Evolutionary conservation across 2,329 filamentous ascomycete genomes (phyloP).

Genomic region (Penicillium italicum): DNA sequence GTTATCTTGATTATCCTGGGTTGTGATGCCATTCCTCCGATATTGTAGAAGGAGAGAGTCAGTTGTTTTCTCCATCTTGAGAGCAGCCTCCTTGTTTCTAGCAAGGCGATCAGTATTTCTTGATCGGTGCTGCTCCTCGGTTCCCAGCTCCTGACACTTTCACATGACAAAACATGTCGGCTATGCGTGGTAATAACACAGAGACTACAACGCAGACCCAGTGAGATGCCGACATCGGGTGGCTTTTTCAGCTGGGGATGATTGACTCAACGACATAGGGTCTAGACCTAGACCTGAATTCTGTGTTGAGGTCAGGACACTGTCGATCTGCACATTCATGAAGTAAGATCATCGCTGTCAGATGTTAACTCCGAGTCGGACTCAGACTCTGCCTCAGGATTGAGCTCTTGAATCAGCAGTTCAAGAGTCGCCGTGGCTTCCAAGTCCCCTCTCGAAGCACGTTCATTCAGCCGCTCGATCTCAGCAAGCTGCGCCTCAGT

Average conservation of each 20-base stretch:
- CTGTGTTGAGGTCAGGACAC: not conserved
- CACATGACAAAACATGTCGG: not conserved
- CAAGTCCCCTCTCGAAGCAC: conserved; percentile 36
- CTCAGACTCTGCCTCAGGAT: conserved; percentile 3
- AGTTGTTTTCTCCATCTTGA: not conserved
- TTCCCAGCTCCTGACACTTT: not conserved
- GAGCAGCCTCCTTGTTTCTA: not conserved
- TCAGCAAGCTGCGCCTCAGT: conserved; percentile 38
- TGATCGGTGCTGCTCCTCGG: not conserved
- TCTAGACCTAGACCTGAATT: not conserved
- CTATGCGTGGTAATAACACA: not conserved
- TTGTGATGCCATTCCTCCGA: not conserved
- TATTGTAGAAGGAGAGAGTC: not conserved
- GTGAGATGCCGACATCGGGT: not conserved
- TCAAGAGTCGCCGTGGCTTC: conserved; percentile 37
- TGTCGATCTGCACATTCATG: not conserved
- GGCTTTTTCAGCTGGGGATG: not conserved
- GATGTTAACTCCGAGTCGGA: not conserved
- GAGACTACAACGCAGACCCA: not conserved
- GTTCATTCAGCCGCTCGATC: conserved; percentile 37
- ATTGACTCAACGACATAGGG: not conserved
- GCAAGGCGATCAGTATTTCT: not conserved
- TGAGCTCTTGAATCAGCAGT: conserved; percentile 18
- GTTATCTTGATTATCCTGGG: not conserved
- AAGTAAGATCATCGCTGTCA: not conserved